phyloP scores from a whole-genome alignment of 176 grass and related monocot species.

The Raddia guianensis region DNA sequence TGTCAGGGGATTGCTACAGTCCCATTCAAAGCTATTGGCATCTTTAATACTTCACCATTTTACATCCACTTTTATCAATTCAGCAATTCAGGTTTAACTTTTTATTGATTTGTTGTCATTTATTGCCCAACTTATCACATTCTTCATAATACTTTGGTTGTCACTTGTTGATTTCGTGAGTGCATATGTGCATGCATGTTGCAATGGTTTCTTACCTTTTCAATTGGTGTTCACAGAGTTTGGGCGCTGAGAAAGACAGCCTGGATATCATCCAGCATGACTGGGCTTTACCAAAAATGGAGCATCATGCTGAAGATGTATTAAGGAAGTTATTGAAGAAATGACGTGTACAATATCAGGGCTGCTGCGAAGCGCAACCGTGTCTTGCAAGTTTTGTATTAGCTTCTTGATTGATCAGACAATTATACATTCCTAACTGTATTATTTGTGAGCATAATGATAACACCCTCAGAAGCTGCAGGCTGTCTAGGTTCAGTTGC shows the following conservation, averaged over 20 bases:
- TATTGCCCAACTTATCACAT: not conserved
- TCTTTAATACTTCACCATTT: not conserved
- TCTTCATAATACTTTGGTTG: not conserved
- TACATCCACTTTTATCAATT: not conserved
- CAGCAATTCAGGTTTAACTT: not conserved
- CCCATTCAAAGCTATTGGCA: not conserved
- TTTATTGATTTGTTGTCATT: not conserved
- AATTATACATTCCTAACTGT: slow-evolving; percentile 33
- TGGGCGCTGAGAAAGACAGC: slow-evolving; percentile 90
- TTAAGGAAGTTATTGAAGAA: slow-evolving; percentile 80
- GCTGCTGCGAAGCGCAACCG: not conserved
- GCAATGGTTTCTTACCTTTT: slow-evolving; percentile 26
- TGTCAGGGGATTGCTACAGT: not conserved
- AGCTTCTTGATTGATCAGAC: slow-evolving; percentile 36
- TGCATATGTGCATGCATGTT: not conserved
- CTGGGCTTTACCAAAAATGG: slow-evolving; percentile 86
- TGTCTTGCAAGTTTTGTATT: slow-evolving; percentile 40
- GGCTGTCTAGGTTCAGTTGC: slow-evolving; percentile 2
- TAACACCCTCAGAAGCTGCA: slow-evolving; percentile 2
- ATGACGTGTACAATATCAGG: slow-evolving; percentile 28
- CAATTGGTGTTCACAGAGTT: slow-evolving; percentile 56
- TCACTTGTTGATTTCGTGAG: not conserved
- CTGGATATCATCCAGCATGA: slow-evolving; percentile 98
- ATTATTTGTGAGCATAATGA: slow-evolving; percentile 29
- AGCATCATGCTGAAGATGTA: slow-evolving; percentile 69